Base-by-base conservation (phyloP, 1,284 basidiomycete species). In the Porodaedalea pini region DNA sequence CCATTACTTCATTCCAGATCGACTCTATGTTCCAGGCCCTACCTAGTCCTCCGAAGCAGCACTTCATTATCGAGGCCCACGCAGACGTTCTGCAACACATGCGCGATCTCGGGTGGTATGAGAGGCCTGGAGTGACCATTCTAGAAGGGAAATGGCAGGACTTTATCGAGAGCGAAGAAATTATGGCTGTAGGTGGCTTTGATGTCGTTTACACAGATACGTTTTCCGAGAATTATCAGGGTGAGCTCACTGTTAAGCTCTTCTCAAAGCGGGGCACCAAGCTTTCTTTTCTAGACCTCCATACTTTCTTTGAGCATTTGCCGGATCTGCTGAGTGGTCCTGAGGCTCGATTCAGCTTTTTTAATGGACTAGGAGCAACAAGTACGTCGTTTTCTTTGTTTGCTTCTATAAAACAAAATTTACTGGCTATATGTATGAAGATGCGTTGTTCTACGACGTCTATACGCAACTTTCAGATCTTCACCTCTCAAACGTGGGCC, bases 121-220 rank as follows among this genome's bases (percentile, higher is more conserved):
- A 85, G 37, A 87, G 85, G 65, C 78, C 83, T 0, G 84, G 85
- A n/a, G 90, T 97, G 23, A 81, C 75, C 45, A 84, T 96, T 54
- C 75, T 95, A n/a, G 86, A 93, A 70, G 92, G 93, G 0, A 87
- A 87, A 69, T 98, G 94, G 94, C 93, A 97, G 73, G 90, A 95
- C 64, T 86, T 86, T 65, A 70, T 92, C 34, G 78, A 81, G 27
- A 75, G 71, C 45, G 76, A 83, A 11, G 77, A 82, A 40, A 70
- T 86, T 7, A 74, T 83, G 13, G 71, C 65, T 37, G 69, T 79
- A 19, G 83, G 86, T 27, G 88, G 86, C 0, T 98, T 96, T 66
- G 94, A 98, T 66, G 83, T 89, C 8, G 73, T 98, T 37, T 98
- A 97, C 70, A 94, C 91, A n/a, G 96, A 98, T 69, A 94, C 94